Evolutionary conservation across 495 filamentous ascomycete species (phyloP), one percentile per base, ranked within the genome.

Genomic region (Evansstolkia leycettana): DNA sequence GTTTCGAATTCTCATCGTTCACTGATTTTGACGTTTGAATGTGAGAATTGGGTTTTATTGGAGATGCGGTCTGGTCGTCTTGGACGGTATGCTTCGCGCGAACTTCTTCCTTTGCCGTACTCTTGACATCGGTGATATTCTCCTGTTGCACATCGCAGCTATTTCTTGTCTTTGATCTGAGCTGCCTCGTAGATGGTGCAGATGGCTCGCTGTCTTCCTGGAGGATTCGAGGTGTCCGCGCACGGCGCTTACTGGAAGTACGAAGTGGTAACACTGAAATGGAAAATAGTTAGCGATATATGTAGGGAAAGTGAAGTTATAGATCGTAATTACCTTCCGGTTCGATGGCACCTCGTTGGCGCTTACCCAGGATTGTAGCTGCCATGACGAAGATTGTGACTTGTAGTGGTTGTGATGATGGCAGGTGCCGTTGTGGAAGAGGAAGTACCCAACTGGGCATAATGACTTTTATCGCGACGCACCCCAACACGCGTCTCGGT

Each of bases 341-440:
- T 29, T 46, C 66, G 46, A 50, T 55, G 44, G 43, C 62, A 60
- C 52, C 60, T 57, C 65, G 77, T 65, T 54, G 70, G 71, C 84
- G 76, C 73, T 92, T 87, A 52, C 81, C 80, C 34, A 85, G 62
- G 33, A 78, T 69, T 36, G 73, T 67, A 42, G 69, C 63, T 45
- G 71, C 66, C 80, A 84, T 86, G 23, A 46, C 54, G 41, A 43
- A 40, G 34, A 47, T n/a, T n/a, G 34, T 13, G 17, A 32, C 17
- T 31, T 13, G n/a, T 23, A 29, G 14, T 11, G 20, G 17, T 18
- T 38, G 11, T 29, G 33, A 16, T 39, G 26, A 38, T 35, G 46
- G 49, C 32, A 51, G 43, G 39, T 50, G 43, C 42, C 37, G 36
- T 34, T 15, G 38, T 33, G 39, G 35, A 35, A 28, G 23, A 24